Evolutionary conservation across 768 basidiomycete species (phyloP), one percentile per base, ranked within the genome.

Genomic region (Cantharellus anzutake): DNA sequence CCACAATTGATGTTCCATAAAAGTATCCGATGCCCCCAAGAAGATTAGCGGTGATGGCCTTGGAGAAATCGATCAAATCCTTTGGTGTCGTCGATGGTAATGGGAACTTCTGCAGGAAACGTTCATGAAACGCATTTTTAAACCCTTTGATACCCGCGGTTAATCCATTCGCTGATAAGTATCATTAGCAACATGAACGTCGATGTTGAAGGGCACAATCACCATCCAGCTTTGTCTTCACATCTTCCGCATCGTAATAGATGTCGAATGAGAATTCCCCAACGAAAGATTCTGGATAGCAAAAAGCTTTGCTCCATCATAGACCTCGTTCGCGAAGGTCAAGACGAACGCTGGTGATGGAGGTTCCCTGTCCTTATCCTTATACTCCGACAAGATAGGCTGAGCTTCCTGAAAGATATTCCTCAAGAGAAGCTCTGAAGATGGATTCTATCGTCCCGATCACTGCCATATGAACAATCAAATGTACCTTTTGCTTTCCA

Each of bases 21-120:
- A 93, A 98, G 71, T 96, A 97, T 5, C 93, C 93, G 42, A 98
- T 81, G 20, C 93, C 93, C 59, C 89, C 93, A 5, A 97, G 71
- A 51, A 97, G 77, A 68, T 91, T 97, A 1, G 93, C 84, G 0
- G 92, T 94, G 60, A 94, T 80, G 3, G 82, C 83, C 66, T 86
- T 84, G 1, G 91, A 94, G 68, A 97, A 97, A 0, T 73, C 73
- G 58, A 80, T 73, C 20, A 91, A 71, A 1, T 73, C 71, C 37
- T 74, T 70, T 48, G 73, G 71, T 39, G 76, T 69, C 63, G 71
- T 75, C 11, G 79, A 73, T 3, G 83, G 79, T 42, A 82, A 74
- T 5, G 89, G 87, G 67, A 97, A 86, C 3, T 76, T 73, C 1
- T 72, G 63, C 52, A 76, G 75, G 70, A 97, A 97, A 20, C 82